These are phyloP conservation scores for Colletotrichum filicis DNA, from an alignment of 2,329 filamentous ascomycete species.

Conservation along the genomic window DNA sequence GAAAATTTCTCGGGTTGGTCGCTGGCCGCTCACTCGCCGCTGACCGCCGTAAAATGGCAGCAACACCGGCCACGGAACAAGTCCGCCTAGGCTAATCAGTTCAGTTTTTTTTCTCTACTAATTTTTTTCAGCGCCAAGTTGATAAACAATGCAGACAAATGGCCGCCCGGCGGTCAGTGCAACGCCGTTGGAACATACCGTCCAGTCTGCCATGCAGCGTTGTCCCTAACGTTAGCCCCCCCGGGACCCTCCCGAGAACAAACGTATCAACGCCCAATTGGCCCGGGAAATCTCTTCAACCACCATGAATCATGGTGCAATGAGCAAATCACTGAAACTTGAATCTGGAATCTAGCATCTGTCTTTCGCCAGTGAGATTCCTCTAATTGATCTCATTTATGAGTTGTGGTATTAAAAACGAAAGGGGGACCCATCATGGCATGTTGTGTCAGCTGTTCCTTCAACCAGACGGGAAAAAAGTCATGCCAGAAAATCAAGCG, in stretches of 20 bases:
- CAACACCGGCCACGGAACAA: neutral
- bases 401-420: neutral
- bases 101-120: neutral
- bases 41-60: neutral
- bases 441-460: conserved; percentile 29
- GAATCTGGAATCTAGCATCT: neutral
- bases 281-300: neutral
- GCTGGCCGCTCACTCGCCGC: neutral
- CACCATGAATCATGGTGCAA: neutral
- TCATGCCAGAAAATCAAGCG: conserved; percentile 15
- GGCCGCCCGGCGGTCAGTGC: conserved; percentile 22
- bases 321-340: neutral
- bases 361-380: no score
- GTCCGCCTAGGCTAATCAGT: neutral
- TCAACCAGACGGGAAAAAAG: neutral
- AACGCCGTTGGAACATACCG: neutral
- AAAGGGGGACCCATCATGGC: neutral
- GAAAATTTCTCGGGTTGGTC: conserved; percentile 10
- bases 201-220: neutral
- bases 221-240: neutral
- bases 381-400: neutral
- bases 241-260: neutral
- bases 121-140: neutral
- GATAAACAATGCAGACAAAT: neutral
- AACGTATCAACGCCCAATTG: neutral